Evolutionary conservation across 208 protist species (phyloP).

Genomic region (Crithidia fasciculata): DNA sequence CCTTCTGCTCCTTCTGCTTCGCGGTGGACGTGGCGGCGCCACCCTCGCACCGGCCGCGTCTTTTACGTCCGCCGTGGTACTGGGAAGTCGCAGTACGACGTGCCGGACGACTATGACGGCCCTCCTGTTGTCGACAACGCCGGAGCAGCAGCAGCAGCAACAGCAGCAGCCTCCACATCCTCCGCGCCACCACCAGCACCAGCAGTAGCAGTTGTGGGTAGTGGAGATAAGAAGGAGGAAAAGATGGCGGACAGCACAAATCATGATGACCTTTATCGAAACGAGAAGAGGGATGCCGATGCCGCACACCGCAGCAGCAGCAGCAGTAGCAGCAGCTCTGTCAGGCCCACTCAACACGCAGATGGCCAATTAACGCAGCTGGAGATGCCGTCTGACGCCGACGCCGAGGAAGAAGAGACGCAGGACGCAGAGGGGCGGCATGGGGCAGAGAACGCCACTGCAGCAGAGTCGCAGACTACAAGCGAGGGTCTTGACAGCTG

Average conservation of each 20-base stretch:
- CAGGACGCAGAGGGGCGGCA: not conserved
- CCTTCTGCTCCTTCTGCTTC: not conserved
- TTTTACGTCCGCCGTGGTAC: constrained; percentile 57
- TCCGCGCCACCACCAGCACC: no score
- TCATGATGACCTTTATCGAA: no score
- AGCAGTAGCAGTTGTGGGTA: no score
- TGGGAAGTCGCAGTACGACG: constrained; percentile 53
- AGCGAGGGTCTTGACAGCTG: constrained; percentile 6
- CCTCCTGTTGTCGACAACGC: not conserved
- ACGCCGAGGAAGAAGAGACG: not conserved
- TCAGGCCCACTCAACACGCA: no score
- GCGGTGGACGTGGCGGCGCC: constrained; percentile 54
- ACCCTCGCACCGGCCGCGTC: constrained; percentile 44
- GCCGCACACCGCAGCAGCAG: no score
- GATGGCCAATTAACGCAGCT: no score
- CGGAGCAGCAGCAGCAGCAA: not conserved
- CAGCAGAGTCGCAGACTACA: no score
- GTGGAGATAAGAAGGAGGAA: no score
- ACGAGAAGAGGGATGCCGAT: no score
- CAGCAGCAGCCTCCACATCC: not conserved
- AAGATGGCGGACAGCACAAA: no score
- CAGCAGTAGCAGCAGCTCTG: no score
- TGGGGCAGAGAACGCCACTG: not conserved
- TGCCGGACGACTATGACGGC: constrained; percentile 62
- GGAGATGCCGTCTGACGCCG: no score